Evolutionary conservation across 225 moss, liverwort and hornwort genomes (phyloP).

Genomic region (Marchantia polymorpha): DNA sequence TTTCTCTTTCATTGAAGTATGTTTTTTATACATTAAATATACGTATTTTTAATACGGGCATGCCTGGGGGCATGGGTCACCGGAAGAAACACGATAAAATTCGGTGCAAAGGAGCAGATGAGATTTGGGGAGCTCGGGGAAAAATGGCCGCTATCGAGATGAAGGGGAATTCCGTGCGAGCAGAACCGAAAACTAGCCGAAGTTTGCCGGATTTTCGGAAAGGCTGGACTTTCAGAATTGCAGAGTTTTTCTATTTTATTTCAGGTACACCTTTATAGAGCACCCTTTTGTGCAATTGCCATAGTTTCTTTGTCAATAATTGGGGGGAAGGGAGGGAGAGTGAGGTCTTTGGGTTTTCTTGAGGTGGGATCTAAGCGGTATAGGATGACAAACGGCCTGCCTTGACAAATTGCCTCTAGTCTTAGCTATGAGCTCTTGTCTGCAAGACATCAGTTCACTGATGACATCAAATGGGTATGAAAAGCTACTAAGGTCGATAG

Average conservation of each 20-base stretch:
- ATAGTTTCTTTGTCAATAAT: constrained; percentile 9
- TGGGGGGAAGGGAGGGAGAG: constrained; percentile 14
- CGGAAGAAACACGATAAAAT: too few species aligned
- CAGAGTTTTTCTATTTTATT: constrained; percentile 7
- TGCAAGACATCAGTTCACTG: constrained; percentile 10
- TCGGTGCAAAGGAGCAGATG: too few species aligned
- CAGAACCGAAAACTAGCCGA: too few species aligned
- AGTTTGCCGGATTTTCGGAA: too few species aligned
- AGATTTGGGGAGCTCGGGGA: too few species aligned
- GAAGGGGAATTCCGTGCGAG: too few species aligned
- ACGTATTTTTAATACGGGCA: too few species aligned
- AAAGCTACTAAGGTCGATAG: not conserved
- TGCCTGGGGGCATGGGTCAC: too few species aligned
- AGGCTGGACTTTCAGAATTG: too few species aligned
- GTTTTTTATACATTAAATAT: too few species aligned
- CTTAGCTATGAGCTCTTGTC: constrained; percentile 14
- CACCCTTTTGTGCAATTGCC: constrained; percentile 13
- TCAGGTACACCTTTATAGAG: constrained; percentile 17
- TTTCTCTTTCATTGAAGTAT: too few species aligned
- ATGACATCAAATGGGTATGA: not conserved
- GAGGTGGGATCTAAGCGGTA: constrained; percentile 7
- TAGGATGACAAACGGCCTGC: not conserved
- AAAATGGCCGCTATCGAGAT: too few species aligned
- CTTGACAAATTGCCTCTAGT: constrained; percentile 14
- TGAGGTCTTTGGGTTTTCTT: constrained; percentile 12